Base-by-base conservation (phyloP, 163 green algal species). In the Scenedesmus sp. region DNA sequence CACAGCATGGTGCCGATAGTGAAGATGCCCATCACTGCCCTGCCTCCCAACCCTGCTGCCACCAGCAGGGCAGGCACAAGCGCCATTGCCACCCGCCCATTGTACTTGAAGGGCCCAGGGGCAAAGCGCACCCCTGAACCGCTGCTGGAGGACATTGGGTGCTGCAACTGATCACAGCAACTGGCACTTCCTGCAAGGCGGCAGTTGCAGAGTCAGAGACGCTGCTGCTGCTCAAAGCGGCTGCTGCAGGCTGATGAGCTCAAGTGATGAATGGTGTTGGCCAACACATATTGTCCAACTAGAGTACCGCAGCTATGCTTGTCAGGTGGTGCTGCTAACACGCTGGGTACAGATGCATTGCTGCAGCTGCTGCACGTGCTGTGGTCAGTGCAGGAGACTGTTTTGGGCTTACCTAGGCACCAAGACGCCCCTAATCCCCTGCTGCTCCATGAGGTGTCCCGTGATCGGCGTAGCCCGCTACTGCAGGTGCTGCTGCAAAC, bases 1-100 rank as follows among this genome's bases (percentile, higher is more conserved):
- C 95, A 93, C 24, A 97, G 86, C 95, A 98, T 97, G 22, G 95
- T 93, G 24, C 97, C 97, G 12, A 97, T 86, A 22, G 83, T 94
- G 26, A 97, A 89, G 18, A 96, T 90, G 37, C 92, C 94, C 18
- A 96, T 85, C 5, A 97, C 94, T 0, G 87, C 26, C 16, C 76
- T 89, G 7, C 97, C 96, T 5, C 95, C 96, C 81, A 96, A 30
- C 6, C 61, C 90, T 26, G 93, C 93, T 37, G 89, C 81, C 35
- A 93, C 91, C 6, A 89, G 24, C 82, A 96, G 76, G 79, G 86
- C 80, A 2, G 93, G 96, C n/a, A 98, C 37, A 70, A 99, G 91
- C 37, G 93, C 95, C 22, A 92, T 20, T 9, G 94, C 95, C 24
- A 98, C 95, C 10, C 93, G 91, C 20, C 85, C 91, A 90, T 96